A percentile compares a stretch with the other conserved stretches of the same genome.
Evolutionary conservation across 2,329 filamentous ascomycete species (phyloP).

Genomic region (Meredithiella fracta): DNA sequence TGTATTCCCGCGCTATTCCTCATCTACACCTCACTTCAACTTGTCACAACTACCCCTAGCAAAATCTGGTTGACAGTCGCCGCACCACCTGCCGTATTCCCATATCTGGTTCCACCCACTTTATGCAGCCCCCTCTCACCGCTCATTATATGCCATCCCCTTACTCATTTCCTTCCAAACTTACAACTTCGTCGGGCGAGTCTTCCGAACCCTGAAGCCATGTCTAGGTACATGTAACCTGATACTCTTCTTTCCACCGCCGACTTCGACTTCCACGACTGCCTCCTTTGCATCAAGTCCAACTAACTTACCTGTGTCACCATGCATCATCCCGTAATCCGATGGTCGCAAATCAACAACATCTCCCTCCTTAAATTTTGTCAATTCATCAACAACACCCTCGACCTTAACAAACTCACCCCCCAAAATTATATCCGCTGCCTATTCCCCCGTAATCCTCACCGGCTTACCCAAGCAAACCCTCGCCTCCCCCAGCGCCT

Average conservation of each 20-base stretch:
- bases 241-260: conserved; percentile 26
- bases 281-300: conserved; percentile 36
- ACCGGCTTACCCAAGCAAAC: conserved; percentile 24
- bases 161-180: neutral
- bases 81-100: neutral
- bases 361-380: conserved; percentile 32
- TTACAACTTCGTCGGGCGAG: neutral
- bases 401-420: conserved; percentile 29
- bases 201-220: conserved; percentile 34
- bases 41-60: no score
- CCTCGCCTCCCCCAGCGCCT: conserved; percentile 26
- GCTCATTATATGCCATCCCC: neutral
- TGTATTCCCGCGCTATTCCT: neutral
- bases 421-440: conserved; percentile 29
- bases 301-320: conserved; percentile 40
- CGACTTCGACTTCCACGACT: conserved; percentile 39
- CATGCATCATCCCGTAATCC: conserved; percentile 43
- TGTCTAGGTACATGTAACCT: conserved; percentile 45
- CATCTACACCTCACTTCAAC: no score
- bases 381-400: conserved; percentile 25
- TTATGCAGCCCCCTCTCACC: neutral
- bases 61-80: neutral
- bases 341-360: conserved; percentile 43
- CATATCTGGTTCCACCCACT: neutral
- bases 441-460: conserved; percentile 35